Evolutionary conservation across 192 early-diverging fungal genomes (phyloP).

Genomic region (Entophlyctis luteolus): DNA sequence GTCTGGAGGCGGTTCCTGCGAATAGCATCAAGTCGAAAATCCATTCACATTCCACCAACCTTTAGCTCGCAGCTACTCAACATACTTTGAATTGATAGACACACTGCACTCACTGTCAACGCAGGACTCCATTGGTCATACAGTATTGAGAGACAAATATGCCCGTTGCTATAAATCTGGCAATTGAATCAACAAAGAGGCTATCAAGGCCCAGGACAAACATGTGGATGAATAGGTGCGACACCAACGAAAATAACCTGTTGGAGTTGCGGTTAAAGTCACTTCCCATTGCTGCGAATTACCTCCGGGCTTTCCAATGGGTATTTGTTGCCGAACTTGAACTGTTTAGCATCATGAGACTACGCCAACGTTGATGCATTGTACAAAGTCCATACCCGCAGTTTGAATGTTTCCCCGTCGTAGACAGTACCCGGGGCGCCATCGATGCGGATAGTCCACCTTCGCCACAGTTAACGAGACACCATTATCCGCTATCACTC

Average conservation of each 20-base stretch:
- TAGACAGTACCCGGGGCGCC: conserved; percentile 46
- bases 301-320: conserved; percentile 53
- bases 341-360: conserved; percentile 16
- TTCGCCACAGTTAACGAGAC: background rate
- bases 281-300: background rate
- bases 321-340: conserved; percentile 45
- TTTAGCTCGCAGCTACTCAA: conserved; percentile 79
- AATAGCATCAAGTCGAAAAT: background rate
- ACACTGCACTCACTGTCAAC: conserved; percentile 82
- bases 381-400: conserved; percentile 28
- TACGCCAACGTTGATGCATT: background rate
- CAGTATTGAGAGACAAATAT: conserved; percentile 93
- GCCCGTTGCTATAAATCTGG: conserved; percentile 80
- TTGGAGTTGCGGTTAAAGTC: background rate
- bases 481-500: no score
- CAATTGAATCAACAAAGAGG: background rate
- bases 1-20: conserved; percentile 45
- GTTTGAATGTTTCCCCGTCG: conserved; percentile 35
- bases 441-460: conserved; percentile 37
- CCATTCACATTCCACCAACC: conserved; percentile 28
- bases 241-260: conserved; percentile 37
- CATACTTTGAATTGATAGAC: conserved; percentile 89
- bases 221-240: conserved; percentile 48
- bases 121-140: conserved; percentile 94
- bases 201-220: background rate